Base-by-base conservation (phyloP, 140 eudicot species). In the Flaveria floridana region DNA sequence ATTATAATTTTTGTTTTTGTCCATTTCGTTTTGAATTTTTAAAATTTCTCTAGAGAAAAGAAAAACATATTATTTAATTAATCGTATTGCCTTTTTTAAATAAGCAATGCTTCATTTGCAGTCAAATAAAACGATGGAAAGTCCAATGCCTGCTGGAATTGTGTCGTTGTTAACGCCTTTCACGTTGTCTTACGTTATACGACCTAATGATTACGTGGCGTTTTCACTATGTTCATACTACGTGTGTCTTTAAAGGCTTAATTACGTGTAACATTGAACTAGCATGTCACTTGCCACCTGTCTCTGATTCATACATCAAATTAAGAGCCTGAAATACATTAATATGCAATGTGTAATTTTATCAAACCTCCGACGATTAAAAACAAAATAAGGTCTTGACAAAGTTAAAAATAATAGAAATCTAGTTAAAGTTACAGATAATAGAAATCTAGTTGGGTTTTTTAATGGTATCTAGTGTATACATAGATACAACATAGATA, bases 241-340 rank as follows among this genome's bases (percentile, higher is more conserved):
- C 15, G 50, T 62, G 71, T 63, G 39, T 44, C 51, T 13, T 13
- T 34, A 19, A 44, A 42, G 4, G 62, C 59, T 42, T 23, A 44
- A 7, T 37, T 73, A 73, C 61, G 78, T 73, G 78, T 70, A 44
- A 73, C 47, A 9, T 16, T 19, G 4, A 18, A 21, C 64, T 55
- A 50, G 53, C 52, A 8, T n/a, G 18, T 30, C 48, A 53, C 69
- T 39, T 39, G 57, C 77, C 58, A 58, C 58, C 3, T 58, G 65
- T 13, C 37, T 20, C 30, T 20, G 62, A 20, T 20, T 58, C 65
- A 58, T 30, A 58, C 65, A 21, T 21, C 64, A 57, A 9, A 19
- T 57, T 20, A 57, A 20, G 64, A 8, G 62, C 63, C 63, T 18
- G 5, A 56, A 23, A 23, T 23, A 23, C 25, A 23, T 0, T 23